Percentiles rank a stretch among this genome's conserved stretches.
These are phyloP conservation scores for Candida albicans DNA, from an alignment of 1,139 yeast species.

Conservation along the genomic window DNA sequence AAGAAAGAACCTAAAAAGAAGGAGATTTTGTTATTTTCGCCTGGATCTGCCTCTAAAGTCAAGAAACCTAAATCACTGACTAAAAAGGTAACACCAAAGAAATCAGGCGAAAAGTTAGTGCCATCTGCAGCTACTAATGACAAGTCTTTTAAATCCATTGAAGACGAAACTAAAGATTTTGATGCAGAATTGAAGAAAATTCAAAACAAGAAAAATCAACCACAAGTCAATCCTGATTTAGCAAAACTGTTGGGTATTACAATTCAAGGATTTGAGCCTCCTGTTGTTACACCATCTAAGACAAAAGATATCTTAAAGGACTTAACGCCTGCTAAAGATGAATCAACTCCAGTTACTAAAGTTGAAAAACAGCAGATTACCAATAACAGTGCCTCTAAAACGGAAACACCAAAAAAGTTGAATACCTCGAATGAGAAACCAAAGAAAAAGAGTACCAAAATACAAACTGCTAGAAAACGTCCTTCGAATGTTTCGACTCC, in stretches of 20 bases:
- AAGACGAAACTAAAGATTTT: conserved; percentile 27
- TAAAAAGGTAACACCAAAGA: conserved; percentile 7
- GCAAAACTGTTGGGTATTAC: conserved; percentile 32
- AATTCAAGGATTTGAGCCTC: conserved; percentile 23
- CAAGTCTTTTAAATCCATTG: conserved; percentile 17
- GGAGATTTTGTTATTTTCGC: not conserved
- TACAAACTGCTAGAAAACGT: conserved; percentile 1
- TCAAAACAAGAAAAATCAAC: conserved; percentile 10
- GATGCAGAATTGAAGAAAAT: conserved; percentile 22
- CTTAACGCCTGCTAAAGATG: not conserved
- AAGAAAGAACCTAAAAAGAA: not conserved
- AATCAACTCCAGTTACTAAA: not conserved
- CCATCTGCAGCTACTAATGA: conserved; percentile 9
- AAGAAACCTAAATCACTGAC: conserved; percentile 10
- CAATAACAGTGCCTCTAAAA: not conserved
- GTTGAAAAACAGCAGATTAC: not conserved
- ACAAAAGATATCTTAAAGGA: too few relatives aligned
- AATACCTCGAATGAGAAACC: conserved; percentile 4
- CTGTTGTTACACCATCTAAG: conserved; percentile 6
- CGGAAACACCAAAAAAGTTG: conserved; percentile 1
- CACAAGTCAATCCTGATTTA: conserved; percentile 14
- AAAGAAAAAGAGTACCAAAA: not conserved
- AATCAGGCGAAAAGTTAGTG: not conserved
- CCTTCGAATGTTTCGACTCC: conserved; percentile 1
- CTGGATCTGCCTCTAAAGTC: conserved; percentile 3